Evolutionary conservation across 2,329 filamentous ascomycete species (phyloP).

Genomic region (Monosporascus sp.): DNA sequence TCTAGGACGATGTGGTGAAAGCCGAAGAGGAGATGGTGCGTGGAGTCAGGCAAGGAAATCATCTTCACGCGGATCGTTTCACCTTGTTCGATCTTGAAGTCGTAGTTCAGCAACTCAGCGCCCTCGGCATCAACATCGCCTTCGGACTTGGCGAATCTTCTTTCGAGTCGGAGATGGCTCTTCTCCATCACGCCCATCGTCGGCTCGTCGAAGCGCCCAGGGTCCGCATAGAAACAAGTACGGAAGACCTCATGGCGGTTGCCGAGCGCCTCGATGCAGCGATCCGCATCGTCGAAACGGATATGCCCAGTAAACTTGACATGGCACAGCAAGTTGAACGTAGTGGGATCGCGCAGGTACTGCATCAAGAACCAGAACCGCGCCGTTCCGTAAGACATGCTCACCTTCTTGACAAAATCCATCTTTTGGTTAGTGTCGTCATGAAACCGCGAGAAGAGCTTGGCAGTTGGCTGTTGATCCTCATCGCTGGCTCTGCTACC

Average conservation of each 20-base stretch:
- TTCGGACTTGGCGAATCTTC: conserved; percentile 10
- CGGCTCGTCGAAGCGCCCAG: conserved; percentile 2
- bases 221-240: conserved; percentile 24
- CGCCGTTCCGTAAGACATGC: conserved; percentile 34
- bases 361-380: conserved; percentile 34
- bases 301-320: conserved; percentile 29
- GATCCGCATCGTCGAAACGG: conserved; percentile 19
- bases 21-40: conserved; percentile 36
- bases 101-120: conserved; percentile 23
- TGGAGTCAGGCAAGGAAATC: conserved; percentile 24
- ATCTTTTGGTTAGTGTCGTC: background rate
- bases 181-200: conserved; percentile 14
- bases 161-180: conserved; percentile 23
- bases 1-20: conserved; percentile 48
- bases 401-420: background rate
- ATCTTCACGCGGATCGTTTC: conserved; percentile 29
- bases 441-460: background rate
- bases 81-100: conserved; percentile 34
- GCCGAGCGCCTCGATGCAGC: conserved; percentile 28
- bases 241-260: conserved; percentile 29
- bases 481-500: background rate
- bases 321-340: conserved; percentile 33
- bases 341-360: conserved; percentile 31
- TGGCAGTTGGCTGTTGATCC: background rate
- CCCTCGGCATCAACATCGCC: conserved; percentile 26